phyloP scores from a whole-genome alignment of 306 rosid genomes.

The Vigna radiata region DNA sequence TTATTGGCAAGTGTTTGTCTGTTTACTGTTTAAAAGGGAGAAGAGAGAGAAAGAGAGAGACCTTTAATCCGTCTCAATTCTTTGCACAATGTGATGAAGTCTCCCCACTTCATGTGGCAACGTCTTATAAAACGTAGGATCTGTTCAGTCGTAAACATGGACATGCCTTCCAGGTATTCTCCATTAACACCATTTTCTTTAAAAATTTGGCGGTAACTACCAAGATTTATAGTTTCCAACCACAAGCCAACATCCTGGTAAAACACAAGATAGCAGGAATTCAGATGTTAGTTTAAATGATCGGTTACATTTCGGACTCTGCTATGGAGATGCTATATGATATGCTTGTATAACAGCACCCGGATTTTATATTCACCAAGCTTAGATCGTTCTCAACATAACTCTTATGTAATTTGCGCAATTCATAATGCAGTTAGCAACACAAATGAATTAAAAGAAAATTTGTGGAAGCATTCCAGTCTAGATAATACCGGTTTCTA shows the following conservation, averaged over 20 bases:
- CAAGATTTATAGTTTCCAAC: slow-evolving; percentile 96
- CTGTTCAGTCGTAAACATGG: slow-evolving; percentile 98
- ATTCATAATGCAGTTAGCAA: slow-evolving; percentile 18
- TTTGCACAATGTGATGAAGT: slow-evolving; percentile 94
- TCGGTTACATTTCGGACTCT: not conserved
- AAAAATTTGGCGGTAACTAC: slow-evolving; percentile 86
- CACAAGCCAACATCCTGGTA: slow-evolving; percentile 97
- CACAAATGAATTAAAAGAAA: slow-evolving; percentile 6
- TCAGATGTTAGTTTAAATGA: slow-evolving; percentile 21
- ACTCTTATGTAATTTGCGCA: not conserved
- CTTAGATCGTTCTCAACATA: slow-evolving; percentile 27
- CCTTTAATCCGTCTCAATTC: slow-evolving; percentile 99
- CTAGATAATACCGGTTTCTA: not conserved
- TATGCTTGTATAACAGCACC: not conserved
- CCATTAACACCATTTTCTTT: slow-evolving; percentile 98
- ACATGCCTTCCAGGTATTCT: slow-evolving; percentile 98
- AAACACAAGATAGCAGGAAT: slow-evolving; percentile 31
- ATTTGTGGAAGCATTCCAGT: not conserved
- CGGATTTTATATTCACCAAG: slow-evolving; percentile 2
- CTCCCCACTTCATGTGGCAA: slow-evolving; percentile 99
- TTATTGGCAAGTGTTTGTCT: slow-evolving; percentile 26
- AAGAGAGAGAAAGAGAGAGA: slow-evolving; percentile 43
- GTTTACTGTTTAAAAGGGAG: slow-evolving; percentile 21
- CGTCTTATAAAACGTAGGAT: slow-evolving; percentile 98
- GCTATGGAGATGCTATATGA: slow-evolving; percentile 14